A percentile compares a stretch with the other conserved stretches of the same genome.
phyloP scores from a whole-genome alignment of 495 filamentous ascomycete species.

The Xylaria intraflava region DNA sequence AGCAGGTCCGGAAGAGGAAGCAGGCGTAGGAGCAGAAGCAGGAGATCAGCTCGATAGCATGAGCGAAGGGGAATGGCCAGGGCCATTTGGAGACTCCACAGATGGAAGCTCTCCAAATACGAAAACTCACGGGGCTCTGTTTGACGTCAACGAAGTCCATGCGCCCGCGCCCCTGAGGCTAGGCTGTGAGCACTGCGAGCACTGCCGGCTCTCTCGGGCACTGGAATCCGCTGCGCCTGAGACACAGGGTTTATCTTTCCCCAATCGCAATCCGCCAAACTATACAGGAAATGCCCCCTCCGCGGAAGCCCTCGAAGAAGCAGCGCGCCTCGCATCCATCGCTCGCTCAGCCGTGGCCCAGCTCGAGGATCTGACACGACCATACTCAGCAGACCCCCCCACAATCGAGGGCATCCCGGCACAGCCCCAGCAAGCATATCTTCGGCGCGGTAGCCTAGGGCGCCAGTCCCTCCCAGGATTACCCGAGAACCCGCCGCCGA shows the following conservation, averaged over 20 bases:
- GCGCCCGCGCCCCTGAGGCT: background rate
- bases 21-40: background rate
- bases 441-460: background rate
- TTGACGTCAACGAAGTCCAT: background rate
- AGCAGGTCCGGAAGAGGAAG: too few species aligned
- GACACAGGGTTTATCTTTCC: background rate
- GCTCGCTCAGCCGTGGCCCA: constrained; percentile 9
- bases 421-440: constrained; percentile 1
- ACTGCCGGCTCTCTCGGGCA: constrained; percentile 8
- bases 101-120: constrained; percentile 2
- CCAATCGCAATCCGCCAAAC: background rate
- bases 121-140: background rate
- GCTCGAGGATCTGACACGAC: constrained; percentile 10
- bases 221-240: background rate
- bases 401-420: background rate
- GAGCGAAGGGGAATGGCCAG: background rate
- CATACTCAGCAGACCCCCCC: constrained; percentile 1
- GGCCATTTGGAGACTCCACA: background rate
- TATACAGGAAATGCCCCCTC: background rate
- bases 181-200: constrained; percentile 12
- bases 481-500: background rate
- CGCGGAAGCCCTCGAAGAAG: constrained; percentile 10
- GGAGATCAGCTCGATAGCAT: background rate
- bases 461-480: background rate
- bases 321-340: constrained; percentile 9